Percentiles rank a stretch among this genome's conserved stretches.
phyloP scores from a whole-genome alignment of 2,329 filamentous ascomycete species.

The Penicillium oxalicum region DNA sequence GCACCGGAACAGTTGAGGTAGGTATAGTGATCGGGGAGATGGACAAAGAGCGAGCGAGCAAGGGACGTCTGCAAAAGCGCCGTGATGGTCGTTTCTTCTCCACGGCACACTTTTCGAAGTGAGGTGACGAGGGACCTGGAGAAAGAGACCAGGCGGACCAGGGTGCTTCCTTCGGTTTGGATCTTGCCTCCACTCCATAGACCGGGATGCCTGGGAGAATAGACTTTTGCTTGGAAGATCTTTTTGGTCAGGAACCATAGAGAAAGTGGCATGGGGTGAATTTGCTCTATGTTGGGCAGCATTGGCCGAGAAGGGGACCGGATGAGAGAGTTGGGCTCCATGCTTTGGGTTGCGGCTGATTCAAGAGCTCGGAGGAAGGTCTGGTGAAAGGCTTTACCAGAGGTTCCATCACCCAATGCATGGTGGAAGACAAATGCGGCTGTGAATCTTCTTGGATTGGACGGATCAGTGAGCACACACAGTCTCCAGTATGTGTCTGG shows the following conservation, averaged over 20 bases:
- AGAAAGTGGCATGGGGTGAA: conserved; percentile 38
- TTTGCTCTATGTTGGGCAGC: conserved; percentile 37
- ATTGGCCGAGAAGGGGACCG: conserved; percentile 26
- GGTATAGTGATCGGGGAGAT: conserved; percentile 26
- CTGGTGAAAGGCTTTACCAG: conserved; percentile 42
- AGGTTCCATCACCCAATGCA: conserved; percentile 43
- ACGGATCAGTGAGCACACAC: conserved; percentile 30
- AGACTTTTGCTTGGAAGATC: conserved; percentile 32
- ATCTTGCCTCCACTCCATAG: conserved; percentile 34
- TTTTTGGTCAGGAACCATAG: conserved; percentile 30
- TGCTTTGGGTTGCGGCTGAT: conserved; percentile 2
- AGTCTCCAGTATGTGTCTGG: conserved; percentile 43
- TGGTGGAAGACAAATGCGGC: conserved; percentile 46
- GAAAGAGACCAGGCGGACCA: conserved; percentile 29
- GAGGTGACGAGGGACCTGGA: conserved; percentile 24
- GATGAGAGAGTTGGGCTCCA: conserved; percentile 18
- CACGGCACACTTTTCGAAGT: conserved; percentile 31
- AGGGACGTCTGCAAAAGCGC: conserved; percentile 36
- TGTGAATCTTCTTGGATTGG: conserved; percentile 31
- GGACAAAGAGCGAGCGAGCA: conserved; percentile 33
- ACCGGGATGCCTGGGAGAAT: conserved; percentile 21
- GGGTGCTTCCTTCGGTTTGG: conserved; percentile 18
- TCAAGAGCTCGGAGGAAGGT: conserved; percentile 37
- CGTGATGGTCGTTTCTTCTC: conserved; percentile 39
- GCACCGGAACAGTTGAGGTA: conserved; percentile 30